Percentiles rank a stretch among this genome's conserved stretches.
Conservation (phyloP, 2,329 filamentous ascomycete species). For the Domatiomyces catenatus region DNA sequence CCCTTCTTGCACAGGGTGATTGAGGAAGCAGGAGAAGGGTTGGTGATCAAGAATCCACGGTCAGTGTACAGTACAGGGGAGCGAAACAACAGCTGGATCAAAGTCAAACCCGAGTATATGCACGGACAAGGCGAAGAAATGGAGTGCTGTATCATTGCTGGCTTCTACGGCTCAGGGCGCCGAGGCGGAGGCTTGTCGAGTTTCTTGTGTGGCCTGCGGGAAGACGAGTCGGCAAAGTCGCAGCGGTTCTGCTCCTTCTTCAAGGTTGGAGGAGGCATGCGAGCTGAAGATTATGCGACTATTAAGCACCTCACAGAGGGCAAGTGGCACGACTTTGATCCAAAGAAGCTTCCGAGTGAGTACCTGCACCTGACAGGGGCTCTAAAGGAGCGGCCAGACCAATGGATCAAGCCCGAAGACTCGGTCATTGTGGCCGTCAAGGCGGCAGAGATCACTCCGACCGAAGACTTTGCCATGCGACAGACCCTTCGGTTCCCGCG, state of each 20-base stretch:
- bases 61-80: slow-evolving; percentile 77
- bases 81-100: slow-evolving; percentile 92
- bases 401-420: slow-evolving; percentile 83
- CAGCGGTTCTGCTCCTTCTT: slow-evolving; percentile 56
- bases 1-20: slow-evolving; percentile 66
- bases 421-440: slow-evolving; percentile 82
- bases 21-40: slow-evolving; percentile 71
- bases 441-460: slow-evolving; percentile 59
- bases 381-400: slow-evolving; percentile 58
- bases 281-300: slow-evolving; percentile 65
- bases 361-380: slow-evolving; percentile 72
- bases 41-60: slow-evolving; percentile 84
- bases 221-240: slow-evolving; percentile 52
- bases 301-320: slow-evolving; percentile 73
- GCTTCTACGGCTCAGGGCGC: slow-evolving; percentile 77
- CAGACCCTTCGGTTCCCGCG: slow-evolving; percentile 80
- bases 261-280: slow-evolving; percentile 92
- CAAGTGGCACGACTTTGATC: slow-evolving; percentile 81
- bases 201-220: slow-evolving; percentile 76
- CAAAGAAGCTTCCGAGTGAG: slow-evolving; percentile 56
- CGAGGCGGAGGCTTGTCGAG: slow-evolving; percentile 71
- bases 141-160: slow-evolving; percentile 77
- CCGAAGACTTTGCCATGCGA: slow-evolving; percentile 61
- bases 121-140: slow-evolving; percentile 85
- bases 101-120: slow-evolving; percentile 98